phyloP scores from a whole-genome alignment of 306 rosid genomes.

The Fragaria iinumae region DNA sequence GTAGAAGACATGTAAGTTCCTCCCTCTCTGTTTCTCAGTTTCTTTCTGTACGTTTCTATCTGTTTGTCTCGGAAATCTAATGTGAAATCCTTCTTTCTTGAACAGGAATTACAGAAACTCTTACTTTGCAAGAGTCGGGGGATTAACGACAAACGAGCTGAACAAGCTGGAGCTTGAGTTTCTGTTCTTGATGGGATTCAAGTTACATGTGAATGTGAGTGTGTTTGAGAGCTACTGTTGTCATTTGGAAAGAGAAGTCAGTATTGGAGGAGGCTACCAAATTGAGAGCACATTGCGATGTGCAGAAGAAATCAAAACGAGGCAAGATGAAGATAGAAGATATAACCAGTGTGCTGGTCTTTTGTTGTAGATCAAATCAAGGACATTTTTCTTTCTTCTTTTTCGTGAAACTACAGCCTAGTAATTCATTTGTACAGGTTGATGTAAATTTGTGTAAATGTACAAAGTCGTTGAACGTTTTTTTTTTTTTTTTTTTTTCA shows the following conservation, averaged over 20 bases:
- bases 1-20: conserved; percentile 87
- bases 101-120: conserved; percentile 87
- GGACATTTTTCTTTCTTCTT: background rate
- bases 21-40: background rate
- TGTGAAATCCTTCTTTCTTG: background rate
- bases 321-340: conserved; percentile 44
- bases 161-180: conserved; percentile 80
- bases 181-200: conserved; percentile 87
- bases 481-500: background rate
- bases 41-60: background rate
- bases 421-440: conserved; percentile 21
- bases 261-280: conserved; percentile 93
- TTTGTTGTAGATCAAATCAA: conserved; percentile 42
- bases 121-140: conserved; percentile 90
- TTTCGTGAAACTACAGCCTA: background rate
- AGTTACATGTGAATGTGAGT: conserved; percentile 91
- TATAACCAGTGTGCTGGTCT: conserved; percentile 57
- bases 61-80: conserved; percentile 4
- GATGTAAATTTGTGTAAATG: conserved; percentile 1
- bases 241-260: conserved; percentile 92
- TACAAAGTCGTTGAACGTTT: background rate
- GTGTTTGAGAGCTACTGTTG: conserved; percentile 94
- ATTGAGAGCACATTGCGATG: conserved; percentile 78
- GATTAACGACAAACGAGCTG: conserved; percentile 65
- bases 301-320: conserved; percentile 78